phyloP scores from a whole-genome alignment of 2,329 filamentous ascomycete species.

The Talaromyces sp. region DNA sequence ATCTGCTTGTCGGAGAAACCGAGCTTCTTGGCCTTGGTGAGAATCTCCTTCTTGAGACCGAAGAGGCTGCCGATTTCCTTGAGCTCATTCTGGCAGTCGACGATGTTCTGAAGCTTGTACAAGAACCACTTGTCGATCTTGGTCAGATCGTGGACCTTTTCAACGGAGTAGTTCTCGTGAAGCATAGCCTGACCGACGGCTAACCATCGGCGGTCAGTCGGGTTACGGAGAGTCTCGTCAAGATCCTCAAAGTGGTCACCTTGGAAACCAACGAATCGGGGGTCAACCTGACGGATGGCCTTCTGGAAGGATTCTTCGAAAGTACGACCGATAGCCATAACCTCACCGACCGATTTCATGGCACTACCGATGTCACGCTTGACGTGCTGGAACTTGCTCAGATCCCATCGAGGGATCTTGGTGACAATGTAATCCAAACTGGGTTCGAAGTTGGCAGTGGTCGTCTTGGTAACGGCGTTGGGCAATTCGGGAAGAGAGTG shows the following conservation, averaged over 20 bases:
- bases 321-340: slow-evolving; percentile 97
- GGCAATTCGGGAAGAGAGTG: slow-evolving; percentile 93
- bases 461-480: slow-evolving; percentile 97
- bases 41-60: slow-evolving; percentile 79
- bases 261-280: slow-evolving; percentile 86
- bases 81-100: slow-evolving; percentile 81
- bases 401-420: slow-evolving; percentile 97
- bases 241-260: slow-evolving; percentile 91
- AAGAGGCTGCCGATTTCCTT: slow-evolving; percentile 78
- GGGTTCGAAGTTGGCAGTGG: slow-evolving; percentile 97
- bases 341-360: slow-evolving; percentile 99
- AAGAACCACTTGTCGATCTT: slow-evolving; percentile 99
- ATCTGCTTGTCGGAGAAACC: slow-evolving; percentile 98
- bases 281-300: slow-evolving; percentile 94
- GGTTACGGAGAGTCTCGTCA: slow-evolving; percentile 84
- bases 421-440: slow-evolving; percentile 97
- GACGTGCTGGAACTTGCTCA: slow-evolving; percentile 98
- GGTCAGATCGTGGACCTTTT: slow-evolving; percentile 85
- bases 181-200: slow-evolving; percentile 97
- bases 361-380: slow-evolving; percentile 95
- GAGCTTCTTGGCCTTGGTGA: slow-evolving; percentile 91
- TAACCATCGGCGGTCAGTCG: slow-evolving; percentile 93
- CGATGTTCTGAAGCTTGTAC: slow-evolving; percentile 96
- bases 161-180: slow-evolving; percentile 91
- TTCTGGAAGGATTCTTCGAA: slow-evolving; percentile 99